phyloP scores from a whole-genome alignment of 495 filamentous ascomycete genomes.

The Daldinia decipiens region DNA sequence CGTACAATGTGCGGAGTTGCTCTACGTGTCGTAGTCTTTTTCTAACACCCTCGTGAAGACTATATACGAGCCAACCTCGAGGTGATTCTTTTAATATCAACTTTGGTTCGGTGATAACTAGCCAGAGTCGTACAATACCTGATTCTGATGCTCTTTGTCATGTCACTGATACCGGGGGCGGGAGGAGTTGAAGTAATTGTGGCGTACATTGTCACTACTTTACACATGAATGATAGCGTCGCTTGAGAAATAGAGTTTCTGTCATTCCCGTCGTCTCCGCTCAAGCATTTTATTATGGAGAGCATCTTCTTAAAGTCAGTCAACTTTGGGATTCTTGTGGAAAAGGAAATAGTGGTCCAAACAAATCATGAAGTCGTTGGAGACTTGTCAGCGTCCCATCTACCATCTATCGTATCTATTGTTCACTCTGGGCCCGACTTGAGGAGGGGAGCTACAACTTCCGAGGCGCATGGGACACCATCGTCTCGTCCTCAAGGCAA shows the following conservation, averaged over 20 bases:
- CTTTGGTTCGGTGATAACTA: neutral
- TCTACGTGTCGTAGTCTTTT: neutral
- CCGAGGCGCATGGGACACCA: slow-evolving; percentile 13
- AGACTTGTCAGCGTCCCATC: slow-evolving; percentile 17
- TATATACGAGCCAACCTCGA: neutral
- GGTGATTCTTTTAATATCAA: neutral
- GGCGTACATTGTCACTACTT: slow-evolving; percentile 33
- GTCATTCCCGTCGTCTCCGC: slow-evolving; percentile 30
- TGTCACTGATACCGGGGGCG: slow-evolving; percentile 16
- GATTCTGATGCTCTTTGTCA: slow-evolving; percentile 23
- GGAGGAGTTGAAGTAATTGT: slow-evolving; percentile 29
- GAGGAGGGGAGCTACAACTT: slow-evolving; percentile 9
- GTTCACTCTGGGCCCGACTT: slow-evolving; percentile 18
- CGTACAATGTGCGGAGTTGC: neutral
- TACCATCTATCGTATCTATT: slow-evolving; percentile 32
- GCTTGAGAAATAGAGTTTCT: slow-evolving; percentile 33
- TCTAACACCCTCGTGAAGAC: neutral
- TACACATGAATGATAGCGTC: slow-evolving; percentile 27
- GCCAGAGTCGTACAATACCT: neutral
- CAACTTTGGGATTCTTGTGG: slow-evolving; percentile 38
- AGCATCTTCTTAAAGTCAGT: slow-evolving; percentile 26
- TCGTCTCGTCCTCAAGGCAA: slow-evolving; percentile 15
- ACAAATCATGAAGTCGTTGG: slow-evolving; percentile 26
- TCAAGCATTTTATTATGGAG: slow-evolving; percentile 35
- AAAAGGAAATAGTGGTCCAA: slow-evolving; percentile 40